Evolutionary conservation across 2,329 filamentous ascomycete species (phyloP).

Genomic region (Clonostachys solani): DNA sequence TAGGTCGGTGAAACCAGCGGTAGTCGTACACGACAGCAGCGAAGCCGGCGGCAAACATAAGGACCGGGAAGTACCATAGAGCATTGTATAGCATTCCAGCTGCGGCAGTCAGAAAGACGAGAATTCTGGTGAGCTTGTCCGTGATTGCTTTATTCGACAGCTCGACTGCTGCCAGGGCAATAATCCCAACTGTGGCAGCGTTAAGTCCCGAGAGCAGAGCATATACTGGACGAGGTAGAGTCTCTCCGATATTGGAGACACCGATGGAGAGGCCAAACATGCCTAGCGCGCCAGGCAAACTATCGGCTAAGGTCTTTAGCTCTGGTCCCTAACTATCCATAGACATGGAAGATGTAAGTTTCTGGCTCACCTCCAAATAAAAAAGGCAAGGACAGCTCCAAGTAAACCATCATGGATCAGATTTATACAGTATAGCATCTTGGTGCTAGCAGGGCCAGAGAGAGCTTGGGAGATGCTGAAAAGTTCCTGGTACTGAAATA

Average conservation of each 20-base stretch:
- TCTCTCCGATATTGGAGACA: conserved; percentile 53
- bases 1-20: conserved; percentile 3
- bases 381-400: conserved; percentile 53
- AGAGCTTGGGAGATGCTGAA: conserved; percentile 67
- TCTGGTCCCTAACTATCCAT: not conserved
- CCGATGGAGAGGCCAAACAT: conserved; percentile 67
- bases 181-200: conserved; percentile 66
- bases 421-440: conserved; percentile 67
- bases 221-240: conserved; percentile 59
- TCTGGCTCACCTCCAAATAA: conserved; percentile 55
- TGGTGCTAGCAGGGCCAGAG: conserved; percentile 64
- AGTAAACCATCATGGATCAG: conserved; percentile 57
- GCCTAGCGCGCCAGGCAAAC: conserved; percentile 64
- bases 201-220: conserved; percentile 70
- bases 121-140: conserved; percentile 55
- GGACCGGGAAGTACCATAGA: conserved; percentile 69
- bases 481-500: conserved; percentile 62
- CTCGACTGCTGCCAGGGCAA: conserved; percentile 65
- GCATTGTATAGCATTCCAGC: conserved; percentile 68
- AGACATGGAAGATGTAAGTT: too few species aligned
- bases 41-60: conserved; percentile 54
- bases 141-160: conserved; percentile 65
- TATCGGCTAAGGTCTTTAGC: conserved; percentile 13
- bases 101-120: conserved; percentile 59
- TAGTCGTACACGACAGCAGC: conserved; percentile 9